phyloP scores from a whole-genome alignment of 2,329 filamentous ascomycete genomes.

The Exserohilum rostratum region DNA sequence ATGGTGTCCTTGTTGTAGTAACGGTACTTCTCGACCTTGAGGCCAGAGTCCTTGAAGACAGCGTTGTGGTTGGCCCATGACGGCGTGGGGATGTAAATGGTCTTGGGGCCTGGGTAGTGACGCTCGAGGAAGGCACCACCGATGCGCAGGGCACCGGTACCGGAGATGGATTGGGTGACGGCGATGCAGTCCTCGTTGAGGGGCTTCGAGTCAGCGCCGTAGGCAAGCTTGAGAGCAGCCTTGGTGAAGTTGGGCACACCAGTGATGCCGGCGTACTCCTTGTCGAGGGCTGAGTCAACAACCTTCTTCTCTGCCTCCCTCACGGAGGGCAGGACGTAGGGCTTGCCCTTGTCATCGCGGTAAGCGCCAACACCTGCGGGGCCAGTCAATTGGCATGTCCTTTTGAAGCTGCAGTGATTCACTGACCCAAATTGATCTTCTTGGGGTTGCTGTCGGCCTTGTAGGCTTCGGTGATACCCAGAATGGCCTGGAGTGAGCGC shows the following conservation, averaged over 20 bases:
- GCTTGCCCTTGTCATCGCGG: constrained; percentile 97
- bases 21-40: constrained; percentile 91
- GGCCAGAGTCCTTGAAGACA: constrained; percentile 90
- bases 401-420: background rate
- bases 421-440: constrained; percentile 95
- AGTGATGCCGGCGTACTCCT: constrained; percentile 98
- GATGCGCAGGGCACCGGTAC: constrained; percentile 93
- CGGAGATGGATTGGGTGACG: constrained; percentile 98
- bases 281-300: constrained; percentile 78
- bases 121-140: constrained; percentile 91
- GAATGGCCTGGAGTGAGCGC: constrained; percentile 67
- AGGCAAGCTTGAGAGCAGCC: constrained; percentile 88
- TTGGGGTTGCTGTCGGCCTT: constrained; percentile 91
- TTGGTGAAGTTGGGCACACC: constrained; percentile 94
- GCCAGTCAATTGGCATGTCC: constrained; percentile 26
- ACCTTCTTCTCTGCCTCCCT: constrained; percentile 87
- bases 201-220: constrained; percentile 78
- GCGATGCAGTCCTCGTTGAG: constrained; percentile 77
- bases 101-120: constrained; percentile 90
- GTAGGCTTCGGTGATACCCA: constrained; percentile 96
- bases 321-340: constrained; percentile 95
- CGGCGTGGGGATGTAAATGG: constrained; percentile 93
- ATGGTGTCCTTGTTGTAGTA: constrained; percentile 99
- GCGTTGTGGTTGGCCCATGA: constrained; percentile 99
- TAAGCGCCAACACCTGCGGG: constrained; percentile 87